Evolutionary conservation across 148 eudicot genomes (phyloP).

Genomic region (Heliosperma pusillum): DNA sequence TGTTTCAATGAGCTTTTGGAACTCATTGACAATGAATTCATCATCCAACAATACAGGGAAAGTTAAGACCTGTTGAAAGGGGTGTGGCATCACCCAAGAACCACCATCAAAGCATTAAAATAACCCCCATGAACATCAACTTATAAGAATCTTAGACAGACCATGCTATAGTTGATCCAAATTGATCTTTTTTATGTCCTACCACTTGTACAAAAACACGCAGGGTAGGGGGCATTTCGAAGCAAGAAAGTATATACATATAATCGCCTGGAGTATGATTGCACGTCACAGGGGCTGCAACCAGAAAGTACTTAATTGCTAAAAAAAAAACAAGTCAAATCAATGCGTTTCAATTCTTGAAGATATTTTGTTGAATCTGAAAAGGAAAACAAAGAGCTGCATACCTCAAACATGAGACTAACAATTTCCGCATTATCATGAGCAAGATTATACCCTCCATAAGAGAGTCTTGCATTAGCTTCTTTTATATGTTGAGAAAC

Average conservation of each 20-base stretch:
- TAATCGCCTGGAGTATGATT: background rate
- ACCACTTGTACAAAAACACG: background rate
- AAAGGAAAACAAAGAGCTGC: background rate
- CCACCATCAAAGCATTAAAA: slow-evolving; percentile 7
- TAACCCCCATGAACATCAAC: background rate
- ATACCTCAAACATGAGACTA: slow-evolving; percentile 94
- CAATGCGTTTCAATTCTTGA: background rate
- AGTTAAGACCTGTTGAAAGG: slow-evolving; percentile 60
- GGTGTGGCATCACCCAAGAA: slow-evolving; percentile 12
- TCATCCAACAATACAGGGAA: slow-evolving; percentile 85
- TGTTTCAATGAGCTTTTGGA: slow-evolving; percentile 76
- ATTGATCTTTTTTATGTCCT: background rate
- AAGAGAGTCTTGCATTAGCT: slow-evolving; percentile 53
- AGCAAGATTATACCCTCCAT: slow-evolving; percentile 56
- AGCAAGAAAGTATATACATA: no score
- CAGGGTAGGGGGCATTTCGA: background rate
- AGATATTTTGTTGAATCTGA: background rate
- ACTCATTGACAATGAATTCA: slow-evolving; percentile 59
- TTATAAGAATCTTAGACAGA: background rate
- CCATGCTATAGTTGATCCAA: background rate
- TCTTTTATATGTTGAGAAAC: slow-evolving; percentile 66
- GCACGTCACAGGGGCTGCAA: background rate
- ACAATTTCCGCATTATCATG: slow-evolving; percentile 59
- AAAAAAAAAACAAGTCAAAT: background rate
- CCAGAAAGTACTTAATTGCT: background rate